Evolutionary conservation across 2,329 filamentous ascomycete genomes (phyloP), one percentile per base, ranked within the genome.

Genomic region (Colletotrichum sp.): DNA sequence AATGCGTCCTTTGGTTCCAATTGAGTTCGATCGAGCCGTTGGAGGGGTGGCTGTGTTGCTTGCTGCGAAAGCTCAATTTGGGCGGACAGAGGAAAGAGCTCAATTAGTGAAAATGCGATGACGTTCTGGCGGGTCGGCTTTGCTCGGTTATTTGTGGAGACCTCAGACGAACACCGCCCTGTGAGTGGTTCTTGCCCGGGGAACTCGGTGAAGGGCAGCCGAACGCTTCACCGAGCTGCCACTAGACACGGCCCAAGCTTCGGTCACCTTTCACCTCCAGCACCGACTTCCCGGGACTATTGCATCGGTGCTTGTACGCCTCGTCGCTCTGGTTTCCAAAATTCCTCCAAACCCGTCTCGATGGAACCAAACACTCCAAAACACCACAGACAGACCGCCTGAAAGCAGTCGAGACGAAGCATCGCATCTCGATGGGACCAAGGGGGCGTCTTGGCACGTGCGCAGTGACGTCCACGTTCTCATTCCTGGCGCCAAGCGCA

Each of bases 141-240:
- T 60, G 28, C 64, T 68, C 74, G 74, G 74, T 71, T 74, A 76
- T 68, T 66, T 76, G 4, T 68, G 73, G 73, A 34, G 73, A 73
- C 55, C 28, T 36, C 39, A 15, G 30, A 10, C 4, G 9, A 55
- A 56, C 8, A 7, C 15, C 15, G 56, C 3, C 2, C 34, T 16
- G 22, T 68, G 18, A 68, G 36, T 62, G 67, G 67, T 6, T 2
- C 0, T 1, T 52, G 27, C 15, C n/a, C 18, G 13, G 15, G n/a
- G 16, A 58, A 5, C 12, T 39, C 28, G 55, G 28, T 56, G 27
- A 70, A 34, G 0, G 1, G 27, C 9, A 22, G 65, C 39, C 3
- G 3, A 3, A 16, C 28, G 39, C 55, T 75, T 69, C 55, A 75
- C 68, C 72, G 68, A 75, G 36, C 52, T 61, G 48, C 43, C 28